These are phyloP conservation scores for Penicillium sclerotiorum DNA, from an alignment of 2,329 filamentous ascomycete genomes.

Conservation along the genomic window DNA sequence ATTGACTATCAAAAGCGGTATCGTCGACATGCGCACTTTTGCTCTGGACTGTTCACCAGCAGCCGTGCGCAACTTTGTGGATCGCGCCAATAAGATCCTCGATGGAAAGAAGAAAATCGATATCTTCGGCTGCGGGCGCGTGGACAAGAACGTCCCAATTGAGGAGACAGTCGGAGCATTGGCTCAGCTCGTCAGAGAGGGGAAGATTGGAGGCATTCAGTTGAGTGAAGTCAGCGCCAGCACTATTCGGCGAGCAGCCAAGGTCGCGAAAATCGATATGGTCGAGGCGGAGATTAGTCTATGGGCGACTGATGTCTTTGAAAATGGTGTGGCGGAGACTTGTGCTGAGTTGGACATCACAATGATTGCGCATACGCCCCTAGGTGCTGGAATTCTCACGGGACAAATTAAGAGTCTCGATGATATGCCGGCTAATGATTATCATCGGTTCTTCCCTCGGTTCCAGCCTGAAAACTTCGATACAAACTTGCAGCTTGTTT, in stretches of 20 bases:
- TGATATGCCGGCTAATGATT: conserved; percentile 60
- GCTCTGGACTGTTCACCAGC: conserved; percentile 53
- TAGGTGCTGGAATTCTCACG: conserved; percentile 63
- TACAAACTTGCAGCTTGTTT: conserved; percentile 65
- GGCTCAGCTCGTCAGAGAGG: conserved; percentile 34
- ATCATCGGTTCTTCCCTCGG: conserved; percentile 51
- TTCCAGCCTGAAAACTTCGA: conserved; percentile 66
- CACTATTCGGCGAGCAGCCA: conserved; percentile 39
- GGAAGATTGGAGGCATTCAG: conserved; percentile 41
- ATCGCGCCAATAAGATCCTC: conserved; percentile 53
- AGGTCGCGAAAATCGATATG: conserved; percentile 47
- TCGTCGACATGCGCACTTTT: conserved; percentile 33
- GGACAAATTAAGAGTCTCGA: conserved; percentile 54
- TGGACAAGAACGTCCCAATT: conserved; percentile 54
- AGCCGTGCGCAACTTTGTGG: conserved; percentile 56
- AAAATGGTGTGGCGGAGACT: conserved; percentile 52
- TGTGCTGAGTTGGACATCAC: conserved; percentile 68
- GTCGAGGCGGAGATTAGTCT: conserved; percentile 61
- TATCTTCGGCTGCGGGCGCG: conserved; percentile 58
- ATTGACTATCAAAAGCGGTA: conserved; percentile 31
- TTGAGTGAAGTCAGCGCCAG: conserved; percentile 39
- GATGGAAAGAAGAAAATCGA: conserved; percentile 60
- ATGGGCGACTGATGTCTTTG: conserved; percentile 55
- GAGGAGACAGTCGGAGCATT: conserved; percentile 44
- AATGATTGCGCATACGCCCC: conserved; percentile 71